Conservation (phyloP, 352 stramenopile species). For the Pythium aphanidermatum region DNA sequence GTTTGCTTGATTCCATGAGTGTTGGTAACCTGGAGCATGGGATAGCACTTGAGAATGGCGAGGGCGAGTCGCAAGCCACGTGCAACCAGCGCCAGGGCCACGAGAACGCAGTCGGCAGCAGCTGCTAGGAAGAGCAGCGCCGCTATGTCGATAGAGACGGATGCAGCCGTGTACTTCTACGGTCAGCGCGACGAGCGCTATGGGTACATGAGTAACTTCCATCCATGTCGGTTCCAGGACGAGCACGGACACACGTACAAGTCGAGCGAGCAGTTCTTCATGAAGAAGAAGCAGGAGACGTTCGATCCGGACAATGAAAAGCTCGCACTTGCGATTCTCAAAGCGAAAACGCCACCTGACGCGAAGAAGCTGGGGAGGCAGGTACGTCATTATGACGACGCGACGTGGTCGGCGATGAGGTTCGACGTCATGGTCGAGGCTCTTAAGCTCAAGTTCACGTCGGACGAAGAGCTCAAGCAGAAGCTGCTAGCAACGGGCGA, state of each 20-base stretch:
- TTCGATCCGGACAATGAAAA: slow-evolving; percentile 41
- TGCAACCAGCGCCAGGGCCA: too few species aligned
- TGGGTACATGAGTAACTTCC: slow-evolving; percentile 59
- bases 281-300: slow-evolving; percentile 66
- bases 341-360: slow-evolving; percentile 33
- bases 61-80: too few species aligned
- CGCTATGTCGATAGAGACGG: slow-evolving; percentile 19
- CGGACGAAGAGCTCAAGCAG: slow-evolving; percentile 21
- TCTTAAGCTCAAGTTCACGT: slow-evolving; percentile 60
- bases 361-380: slow-evolving; percentile 49
- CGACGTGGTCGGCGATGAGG: slow-evolving; percentile 31
- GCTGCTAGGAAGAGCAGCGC: too few species aligned
- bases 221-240: slow-evolving; percentile 46
- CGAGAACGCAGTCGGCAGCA: background rate
- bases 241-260: slow-evolving; percentile 27
- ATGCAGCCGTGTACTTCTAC: slow-evolving; percentile 52
- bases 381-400: slow-evolving; percentile 49
- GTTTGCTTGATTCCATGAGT: slow-evolving; percentile 5
- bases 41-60: too few species aligned
- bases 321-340: slow-evolving; percentile 38
- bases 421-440: slow-evolving; percentile 47
- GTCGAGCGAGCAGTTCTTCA: slow-evolving; percentile 71
- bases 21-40: background rate
- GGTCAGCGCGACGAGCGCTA: slow-evolving; percentile 27
- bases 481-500: slow-evolving; percentile 37